Base-by-base conservation (phyloP, 176 grass and related monocot genomes). In the Secale cereale region DNA sequence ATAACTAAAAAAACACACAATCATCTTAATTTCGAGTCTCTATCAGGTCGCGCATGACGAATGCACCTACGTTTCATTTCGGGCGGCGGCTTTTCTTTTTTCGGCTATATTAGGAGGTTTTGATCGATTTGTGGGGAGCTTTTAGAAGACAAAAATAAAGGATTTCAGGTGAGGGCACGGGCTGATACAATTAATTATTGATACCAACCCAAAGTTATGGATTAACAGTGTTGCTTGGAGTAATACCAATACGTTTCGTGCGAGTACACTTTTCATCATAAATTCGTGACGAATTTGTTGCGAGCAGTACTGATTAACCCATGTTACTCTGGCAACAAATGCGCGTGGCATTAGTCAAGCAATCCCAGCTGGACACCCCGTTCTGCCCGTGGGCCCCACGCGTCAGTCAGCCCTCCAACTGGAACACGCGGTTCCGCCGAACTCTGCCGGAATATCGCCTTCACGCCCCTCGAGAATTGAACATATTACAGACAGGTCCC, bases 301-400 rank as follows among this genome's bases (percentile, higher is more conserved):
- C 7, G 2, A 57, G 19, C 0, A 22, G 52, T 22, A 57, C 2
- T 57, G 19, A 57, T 57, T 22, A 57, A 57, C 32, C 78, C 62
- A 65, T 48, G 40, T 16, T 32, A 37, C 27, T 7, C 27, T 16
- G 23, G n/a, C 14, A 39, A 45, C 77, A 22, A 43, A 46, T 59
- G 48, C 71, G 71, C 79, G 43, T 75, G 27, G 56, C 41, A 50
- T 85, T 85, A 40, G 61, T 81, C 72, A 77, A 70, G 81, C 65
- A n/a, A 39, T 8, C 82, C 79, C 88, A 90, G 85, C 89, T 83
- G 80, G 82, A 20, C 19, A 11, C n/a, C 27, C 9, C 23, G 43
- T 22, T 15, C 28, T 70, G 39, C 17, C 6, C 1, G 36, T 50
- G 75, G 88, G 84, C 1, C 80, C 84, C 28, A 1, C 3, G 19